phyloP scores from a whole-genome alignment of 2,329 filamentous ascomycete species.

The Leptosphaerulina australis region DNA sequence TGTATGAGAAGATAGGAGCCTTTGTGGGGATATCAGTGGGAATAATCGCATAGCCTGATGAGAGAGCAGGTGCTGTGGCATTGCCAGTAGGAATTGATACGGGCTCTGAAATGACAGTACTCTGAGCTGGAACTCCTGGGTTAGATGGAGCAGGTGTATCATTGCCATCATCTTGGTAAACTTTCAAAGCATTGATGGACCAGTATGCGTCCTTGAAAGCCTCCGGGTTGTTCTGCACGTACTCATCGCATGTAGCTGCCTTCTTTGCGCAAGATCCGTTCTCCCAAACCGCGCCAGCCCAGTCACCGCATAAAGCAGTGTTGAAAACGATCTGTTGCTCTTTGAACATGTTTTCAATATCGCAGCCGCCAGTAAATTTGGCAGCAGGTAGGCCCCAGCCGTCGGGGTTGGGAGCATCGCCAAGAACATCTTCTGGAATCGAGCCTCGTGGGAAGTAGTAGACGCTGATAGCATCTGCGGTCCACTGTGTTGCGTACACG shows the following conservation, averaged over 20 bases:
- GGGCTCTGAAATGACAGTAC: conserved; percentile 19
- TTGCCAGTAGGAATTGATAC: conserved; percentile 20
- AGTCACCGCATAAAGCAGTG: conserved; percentile 85
- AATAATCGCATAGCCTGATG: conserved; percentile 11
- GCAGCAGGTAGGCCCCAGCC: conserved; percentile 73
- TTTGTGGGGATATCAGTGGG: conserved; percentile 12
- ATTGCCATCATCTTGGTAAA: conserved; percentile 43
- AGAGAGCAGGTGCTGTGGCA: conserved; percentile 8
- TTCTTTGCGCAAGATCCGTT: conserved; percentile 64
- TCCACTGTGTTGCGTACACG: conserved; percentile 66
- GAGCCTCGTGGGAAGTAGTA: conserved; percentile 79
- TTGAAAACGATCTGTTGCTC: conserved; percentile 79
- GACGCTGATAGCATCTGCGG: conserved; percentile 70
- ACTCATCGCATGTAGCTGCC: conserved; percentile 71
- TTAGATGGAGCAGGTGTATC: conserved; percentile 15
- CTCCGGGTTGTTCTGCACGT: conserved; percentile 71
- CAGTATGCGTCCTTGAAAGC: conserved; percentile 78
- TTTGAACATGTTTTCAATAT: conserved; percentile 72
- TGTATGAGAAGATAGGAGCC: conserved; percentile 6
- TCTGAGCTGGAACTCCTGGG: conserved; percentile 19
- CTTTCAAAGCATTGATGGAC: conserved; percentile 61
- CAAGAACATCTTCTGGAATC: conserved; percentile 68
- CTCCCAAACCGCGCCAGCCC: conserved; percentile 72
- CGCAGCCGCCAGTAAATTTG: conserved; percentile 70
- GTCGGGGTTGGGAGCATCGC: conserved; percentile 66